Conservation (phyloP, 2,329 filamentous ascomycete species). For the Ophiostoma himal-ulmi region DNA sequence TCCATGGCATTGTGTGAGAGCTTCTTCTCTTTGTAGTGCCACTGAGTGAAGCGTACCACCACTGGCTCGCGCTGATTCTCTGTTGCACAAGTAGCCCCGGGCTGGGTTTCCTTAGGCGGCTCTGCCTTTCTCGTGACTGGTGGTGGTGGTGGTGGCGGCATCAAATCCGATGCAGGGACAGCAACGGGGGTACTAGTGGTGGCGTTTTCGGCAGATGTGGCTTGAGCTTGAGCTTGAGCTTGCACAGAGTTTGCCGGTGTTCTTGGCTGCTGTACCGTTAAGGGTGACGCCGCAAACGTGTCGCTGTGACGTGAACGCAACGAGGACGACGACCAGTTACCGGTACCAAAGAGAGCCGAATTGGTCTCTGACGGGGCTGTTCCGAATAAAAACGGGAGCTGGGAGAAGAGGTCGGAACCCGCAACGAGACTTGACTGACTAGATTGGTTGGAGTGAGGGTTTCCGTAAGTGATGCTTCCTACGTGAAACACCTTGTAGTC, state of each 20-base stretch:
- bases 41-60: constrained; percentile 48
- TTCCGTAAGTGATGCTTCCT: not conserved
- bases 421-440: too few relatives aligned
- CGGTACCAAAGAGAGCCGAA: constrained; percentile 8
- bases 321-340: constrained; percentile 7
- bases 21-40: constrained; percentile 41
- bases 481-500: constrained; percentile 8
- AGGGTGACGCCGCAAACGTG: not conserved
- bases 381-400: not conserved
- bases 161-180: not conserved
- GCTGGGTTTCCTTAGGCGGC: constrained; percentile 20
- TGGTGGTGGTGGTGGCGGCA: not conserved
- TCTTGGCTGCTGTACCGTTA: not conserved
- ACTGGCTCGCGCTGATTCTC: not conserved
- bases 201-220: not conserved
- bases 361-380: not conserved
- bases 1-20: constrained; percentile 16
- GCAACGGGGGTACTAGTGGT: not conserved
- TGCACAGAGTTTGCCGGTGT: not conserved
- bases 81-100: constrained; percentile 19
- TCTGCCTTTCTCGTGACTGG: not conserved
- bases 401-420: not conserved
- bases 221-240: not conserved
- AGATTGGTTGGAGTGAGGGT: not conserved
- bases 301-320: not conserved